These are phyloP conservation scores for Phanerochaete sordida DNA, from an alignment of 768 basidiomycete species.

Conservation along the genomic window DNA sequence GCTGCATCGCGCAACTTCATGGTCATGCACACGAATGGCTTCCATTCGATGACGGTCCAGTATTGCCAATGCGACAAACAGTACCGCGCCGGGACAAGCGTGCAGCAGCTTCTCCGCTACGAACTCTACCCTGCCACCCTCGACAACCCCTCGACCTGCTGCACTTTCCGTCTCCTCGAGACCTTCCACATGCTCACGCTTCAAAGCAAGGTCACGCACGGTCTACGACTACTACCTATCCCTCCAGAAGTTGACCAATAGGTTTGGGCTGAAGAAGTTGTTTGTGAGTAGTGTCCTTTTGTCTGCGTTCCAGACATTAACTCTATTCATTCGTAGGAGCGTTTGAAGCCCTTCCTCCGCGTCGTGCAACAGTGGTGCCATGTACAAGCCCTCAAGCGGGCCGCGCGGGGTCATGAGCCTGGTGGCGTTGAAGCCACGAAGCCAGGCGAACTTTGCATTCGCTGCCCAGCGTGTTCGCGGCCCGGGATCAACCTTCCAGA, in stretches of 20 bases:
- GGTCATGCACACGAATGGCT: conserved; percentile 23
- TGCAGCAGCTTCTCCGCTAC: conserved; percentile 16
- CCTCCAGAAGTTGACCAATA: background rate
- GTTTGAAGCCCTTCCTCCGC: conserved; percentile 12
- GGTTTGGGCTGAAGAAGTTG: background rate
- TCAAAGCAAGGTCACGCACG: conserved; percentile 5
- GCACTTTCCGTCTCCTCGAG: conserved; percentile 3
- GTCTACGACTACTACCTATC: conserved; percentile 9
- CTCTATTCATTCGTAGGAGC: no score
- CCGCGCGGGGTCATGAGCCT: conserved; percentile 19
- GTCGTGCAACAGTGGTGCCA: conserved; percentile 19
- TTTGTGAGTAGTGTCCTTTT: conserved; percentile 15
- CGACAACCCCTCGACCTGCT: conserved; percentile 2
- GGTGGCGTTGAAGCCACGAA: conserved; percentile 10
- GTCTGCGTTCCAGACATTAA: no score
- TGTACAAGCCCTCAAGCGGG: conserved; percentile 18
- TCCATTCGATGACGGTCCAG: conserved; percentile 19
- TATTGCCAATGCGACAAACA: conserved; percentile 24
- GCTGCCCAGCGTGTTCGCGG: conserved; percentile 24
- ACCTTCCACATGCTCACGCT: conserved; percentile 6
- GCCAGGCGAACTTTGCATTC: conserved; percentile 13
- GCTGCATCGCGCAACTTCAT: conserved; percentile 8
- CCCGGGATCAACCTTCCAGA: conserved; percentile 18
- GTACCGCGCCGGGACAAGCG: background rate
- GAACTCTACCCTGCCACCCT: conserved; percentile 7